phyloP scores from a whole-genome alignment of 2,329 filamentous ascomycete species.

The Epichloe sp. region DNA sequence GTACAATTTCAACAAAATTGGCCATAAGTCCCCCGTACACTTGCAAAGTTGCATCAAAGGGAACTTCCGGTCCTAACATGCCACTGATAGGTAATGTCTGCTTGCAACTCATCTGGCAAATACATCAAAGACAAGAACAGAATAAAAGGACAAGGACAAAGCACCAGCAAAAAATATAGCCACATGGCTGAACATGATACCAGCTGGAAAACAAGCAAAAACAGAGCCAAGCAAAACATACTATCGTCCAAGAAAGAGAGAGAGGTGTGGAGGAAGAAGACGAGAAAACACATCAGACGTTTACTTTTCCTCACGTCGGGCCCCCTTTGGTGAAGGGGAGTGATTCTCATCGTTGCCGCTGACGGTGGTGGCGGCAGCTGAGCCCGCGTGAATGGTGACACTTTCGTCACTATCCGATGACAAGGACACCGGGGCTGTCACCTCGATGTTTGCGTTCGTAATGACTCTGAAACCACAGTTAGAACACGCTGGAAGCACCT shows the following conservation, averaged over 20 bases:
- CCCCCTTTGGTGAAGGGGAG: conserved; percentile 34
- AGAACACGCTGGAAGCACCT: conserved; percentile 17
- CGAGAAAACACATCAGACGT: conserved; percentile 5
- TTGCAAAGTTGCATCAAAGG: not conserved
- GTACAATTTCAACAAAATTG: conserved; percentile 26
- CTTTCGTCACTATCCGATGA: conserved; percentile 40
- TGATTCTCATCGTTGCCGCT: conserved; percentile 30
- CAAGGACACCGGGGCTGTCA: conserved; percentile 24
- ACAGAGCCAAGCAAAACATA: conserved; percentile 7
- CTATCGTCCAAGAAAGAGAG: conserved; percentile 4
- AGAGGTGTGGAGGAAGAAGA: not conserved
- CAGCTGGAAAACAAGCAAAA: conserved; percentile 5
- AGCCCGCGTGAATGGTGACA: conserved; percentile 40
- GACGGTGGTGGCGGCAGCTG: conserved; percentile 22
- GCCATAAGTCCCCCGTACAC: conserved; percentile 8
- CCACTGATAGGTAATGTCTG: conserved; percentile 18
- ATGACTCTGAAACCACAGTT: conserved; percentile 22
- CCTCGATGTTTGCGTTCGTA: conserved; percentile 27
- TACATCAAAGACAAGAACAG: conserved; percentile 6
- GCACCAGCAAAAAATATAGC: conserved; percentile 4
- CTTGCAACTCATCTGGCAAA: conserved; percentile 5
- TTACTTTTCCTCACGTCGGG: conserved; percentile 19
- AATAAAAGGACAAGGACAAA: conserved; percentile 7
- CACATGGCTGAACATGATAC: conserved; percentile 8
- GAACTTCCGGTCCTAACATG: conserved; percentile 23